A percentile compares a stretch with the other conserved stretches of the same genome.
These are phyloP conservation scores for Saxophila tyrrhenica DNA, from an alignment of 495 filamentous ascomycete species.

Conservation along the genomic window DNA sequence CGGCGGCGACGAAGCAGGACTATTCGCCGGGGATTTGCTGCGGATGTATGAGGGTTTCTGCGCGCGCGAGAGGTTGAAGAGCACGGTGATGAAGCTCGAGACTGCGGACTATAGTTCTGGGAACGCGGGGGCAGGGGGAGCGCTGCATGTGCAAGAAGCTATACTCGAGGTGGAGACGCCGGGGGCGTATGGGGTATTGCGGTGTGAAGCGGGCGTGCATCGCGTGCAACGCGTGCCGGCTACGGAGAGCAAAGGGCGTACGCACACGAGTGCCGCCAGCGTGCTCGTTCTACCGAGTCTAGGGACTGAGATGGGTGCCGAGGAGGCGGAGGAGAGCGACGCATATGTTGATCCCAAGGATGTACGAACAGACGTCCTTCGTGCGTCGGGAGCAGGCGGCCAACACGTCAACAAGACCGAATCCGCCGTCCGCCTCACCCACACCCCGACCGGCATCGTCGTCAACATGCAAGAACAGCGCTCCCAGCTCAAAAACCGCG, in stretches of 20 bases:
- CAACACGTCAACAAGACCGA: slow-evolving; percentile 99
- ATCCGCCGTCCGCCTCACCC: slow-evolving; percentile 85
- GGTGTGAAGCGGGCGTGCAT: slow-evolving; percentile 87
- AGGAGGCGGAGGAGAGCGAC: slow-evolving; percentile 58
- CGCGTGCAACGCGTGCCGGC: slow-evolving; percentile 85
- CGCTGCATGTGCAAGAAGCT: slow-evolving; percentile 53
- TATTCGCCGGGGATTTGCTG: slow-evolving; percentile 79
- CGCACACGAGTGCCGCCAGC: slow-evolving; percentile 82
- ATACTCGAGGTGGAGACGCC: slow-evolving; percentile 70
- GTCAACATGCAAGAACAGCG: slow-evolving; percentile 87
- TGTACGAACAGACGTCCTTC: slow-evolving; percentile 80
- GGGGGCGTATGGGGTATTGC: slow-evolving; percentile 67
- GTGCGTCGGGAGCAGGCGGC: slow-evolving; percentile 80
- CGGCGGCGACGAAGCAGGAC: slow-evolving; percentile 81
- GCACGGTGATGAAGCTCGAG: slow-evolving; percentile 43
- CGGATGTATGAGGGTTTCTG: slow-evolving; percentile 84
- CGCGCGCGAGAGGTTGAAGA: slow-evolving; percentile 47
- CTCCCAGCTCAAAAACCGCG: slow-evolving; percentile 81
- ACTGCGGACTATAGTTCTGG: slow-evolving; percentile 38
- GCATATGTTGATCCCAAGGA: slow-evolving; percentile 83
- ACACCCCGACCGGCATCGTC: slow-evolving; percentile 73
- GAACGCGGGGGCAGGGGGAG: slow-evolving; percentile 31
- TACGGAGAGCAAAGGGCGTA: slow-evolving; percentile 80
- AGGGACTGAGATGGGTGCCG: slow-evolving; percentile 40
- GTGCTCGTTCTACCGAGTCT: slow-evolving; percentile 87